Evolutionary conservation across 257 asterid genomes (phyloP).

Genomic region (Solanum chmielewskii): DNA sequence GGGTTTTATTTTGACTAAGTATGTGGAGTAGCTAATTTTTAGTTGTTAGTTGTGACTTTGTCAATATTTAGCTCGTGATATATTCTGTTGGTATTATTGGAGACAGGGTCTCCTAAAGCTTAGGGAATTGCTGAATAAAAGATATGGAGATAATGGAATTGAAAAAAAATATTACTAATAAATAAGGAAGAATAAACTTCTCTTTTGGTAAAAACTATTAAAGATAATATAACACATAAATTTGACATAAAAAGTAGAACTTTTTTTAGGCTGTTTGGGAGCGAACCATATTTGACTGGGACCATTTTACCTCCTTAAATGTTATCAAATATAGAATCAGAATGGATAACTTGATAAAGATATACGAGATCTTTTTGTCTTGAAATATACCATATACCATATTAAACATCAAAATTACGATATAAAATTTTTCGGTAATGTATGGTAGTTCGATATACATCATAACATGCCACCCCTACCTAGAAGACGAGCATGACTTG

Average conservation of each 20-base stretch:
- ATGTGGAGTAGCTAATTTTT: not conserved
- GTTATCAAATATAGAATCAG: not conserved
- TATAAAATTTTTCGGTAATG: too few relatives aligned
- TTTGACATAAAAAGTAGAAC: not conserved
- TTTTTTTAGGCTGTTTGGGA: not conserved
- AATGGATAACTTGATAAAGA: not conserved
- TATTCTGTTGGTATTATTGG: not conserved
- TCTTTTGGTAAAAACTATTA: too few relatives aligned
- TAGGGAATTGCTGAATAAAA: not conserved
- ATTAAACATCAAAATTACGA: too few relatives aligned
- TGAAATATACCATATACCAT: not conserved
- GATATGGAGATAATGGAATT: not conserved
- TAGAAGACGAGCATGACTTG: too few relatives aligned
- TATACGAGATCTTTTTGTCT: not conserved
- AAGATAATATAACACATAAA: not conserved
- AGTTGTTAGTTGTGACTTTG: not conserved
- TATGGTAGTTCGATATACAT: too few relatives aligned
- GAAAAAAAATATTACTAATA: too few relatives aligned
- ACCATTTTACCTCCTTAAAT: not conserved
- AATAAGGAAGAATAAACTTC: too few relatives aligned
- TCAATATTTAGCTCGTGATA: not conserved
- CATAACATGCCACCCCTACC: too few relatives aligned
- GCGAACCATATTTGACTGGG: not conserved
- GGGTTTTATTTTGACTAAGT: not conserved
- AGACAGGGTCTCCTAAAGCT: not conserved